Evolutionary conservation across 208 protist genomes (phyloP).

Genomic region (Trypanosoma theileri): DNA sequence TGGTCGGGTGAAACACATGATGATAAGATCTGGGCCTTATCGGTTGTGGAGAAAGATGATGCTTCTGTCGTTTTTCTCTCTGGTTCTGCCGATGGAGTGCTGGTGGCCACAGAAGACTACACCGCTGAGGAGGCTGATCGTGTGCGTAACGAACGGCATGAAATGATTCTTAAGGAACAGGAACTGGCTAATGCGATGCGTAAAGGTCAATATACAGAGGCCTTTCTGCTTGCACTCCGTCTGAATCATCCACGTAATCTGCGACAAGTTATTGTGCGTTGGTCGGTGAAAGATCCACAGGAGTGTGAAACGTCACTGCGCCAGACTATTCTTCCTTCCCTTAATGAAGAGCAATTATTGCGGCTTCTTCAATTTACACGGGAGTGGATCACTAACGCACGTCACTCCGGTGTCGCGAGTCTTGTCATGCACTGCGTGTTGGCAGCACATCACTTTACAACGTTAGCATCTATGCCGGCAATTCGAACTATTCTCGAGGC

Average conservation of each 20-base stretch:
- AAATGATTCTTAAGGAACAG: conserved; percentile 81
- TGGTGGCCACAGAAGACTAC: conserved; percentile 88
- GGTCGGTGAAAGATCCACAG: conserved; percentile 55
- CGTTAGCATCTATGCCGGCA: conserved; percentile 56
- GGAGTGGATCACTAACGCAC: conserved; percentile 91
- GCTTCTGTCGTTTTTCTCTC: conserved; percentile 63
- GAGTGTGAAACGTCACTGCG: conserved; percentile 69
- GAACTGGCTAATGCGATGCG: conserved; percentile 82
- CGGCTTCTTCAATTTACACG: conserved; percentile 87
- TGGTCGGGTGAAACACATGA: conserved; percentile 80
- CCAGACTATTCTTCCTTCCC: conserved; percentile 47
- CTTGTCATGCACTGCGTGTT: conserved; percentile 71
- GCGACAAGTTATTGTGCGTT: conserved; percentile 73
- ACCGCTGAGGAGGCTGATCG: conserved; percentile 84
- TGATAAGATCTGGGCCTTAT: conserved; percentile 85
- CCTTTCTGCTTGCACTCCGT: conserved; percentile 80
- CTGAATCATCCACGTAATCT: conserved; percentile 89
- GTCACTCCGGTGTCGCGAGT: conserved; percentile 74
- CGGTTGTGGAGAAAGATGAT: conserved; percentile 45
- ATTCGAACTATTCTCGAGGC: conserved; percentile 71
- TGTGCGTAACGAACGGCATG: conserved; percentile 58
- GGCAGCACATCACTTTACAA: conserved; percentile 56
- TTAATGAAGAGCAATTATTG: conserved; percentile 62
- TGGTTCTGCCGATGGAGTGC: conserved; percentile 85
- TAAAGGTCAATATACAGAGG: conserved; percentile 68